phyloP scores from a whole-genome alignment of 2,329 filamentous ascomycete genomes.

The Golovinomyces cichoracearum region DNA sequence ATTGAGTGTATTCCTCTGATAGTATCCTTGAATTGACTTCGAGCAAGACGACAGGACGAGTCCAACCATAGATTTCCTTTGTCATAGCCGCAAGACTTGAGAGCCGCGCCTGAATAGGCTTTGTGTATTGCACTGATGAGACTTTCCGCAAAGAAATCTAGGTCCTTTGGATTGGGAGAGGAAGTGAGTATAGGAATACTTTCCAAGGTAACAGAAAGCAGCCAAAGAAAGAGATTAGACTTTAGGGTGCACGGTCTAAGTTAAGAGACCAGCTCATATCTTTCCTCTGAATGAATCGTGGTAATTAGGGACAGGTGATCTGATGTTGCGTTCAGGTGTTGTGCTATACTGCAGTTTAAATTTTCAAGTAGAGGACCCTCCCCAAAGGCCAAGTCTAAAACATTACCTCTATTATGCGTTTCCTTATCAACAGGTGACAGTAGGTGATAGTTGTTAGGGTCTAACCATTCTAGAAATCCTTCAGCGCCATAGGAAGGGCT shows the following conservation, averaged over 20 bases:
- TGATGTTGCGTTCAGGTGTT: not conserved
- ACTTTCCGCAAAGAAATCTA: not conserved
- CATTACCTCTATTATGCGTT: not conserved
- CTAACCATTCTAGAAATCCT: not conserved
- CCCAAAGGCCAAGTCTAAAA: not conserved
- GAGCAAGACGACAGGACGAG: not conserved
- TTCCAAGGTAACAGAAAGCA: not conserved
- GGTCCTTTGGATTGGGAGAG: not conserved
- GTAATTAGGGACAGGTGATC: not conserved
- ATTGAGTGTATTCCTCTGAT: not conserved
- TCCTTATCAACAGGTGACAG: not conserved
- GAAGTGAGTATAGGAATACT: not conserved
- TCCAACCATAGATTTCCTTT: not conserved
- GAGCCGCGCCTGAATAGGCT: not conserved
- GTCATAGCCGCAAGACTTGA: not conserved
- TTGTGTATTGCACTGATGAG: not conserved
- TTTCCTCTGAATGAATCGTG: not conserved
- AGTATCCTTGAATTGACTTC: not conserved
- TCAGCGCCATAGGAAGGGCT: not conserved
- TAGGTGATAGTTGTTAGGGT: not conserved
- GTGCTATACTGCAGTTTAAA: not conserved
- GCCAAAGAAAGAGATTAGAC: not conserved
- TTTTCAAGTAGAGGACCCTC: not conserved
- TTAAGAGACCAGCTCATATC: too few relatives aligned
- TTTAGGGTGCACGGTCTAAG: not conserved